Conservation (phyloP, 169 alveolate genomes). For the Ichthyophthirius multifiliis region DNA sequence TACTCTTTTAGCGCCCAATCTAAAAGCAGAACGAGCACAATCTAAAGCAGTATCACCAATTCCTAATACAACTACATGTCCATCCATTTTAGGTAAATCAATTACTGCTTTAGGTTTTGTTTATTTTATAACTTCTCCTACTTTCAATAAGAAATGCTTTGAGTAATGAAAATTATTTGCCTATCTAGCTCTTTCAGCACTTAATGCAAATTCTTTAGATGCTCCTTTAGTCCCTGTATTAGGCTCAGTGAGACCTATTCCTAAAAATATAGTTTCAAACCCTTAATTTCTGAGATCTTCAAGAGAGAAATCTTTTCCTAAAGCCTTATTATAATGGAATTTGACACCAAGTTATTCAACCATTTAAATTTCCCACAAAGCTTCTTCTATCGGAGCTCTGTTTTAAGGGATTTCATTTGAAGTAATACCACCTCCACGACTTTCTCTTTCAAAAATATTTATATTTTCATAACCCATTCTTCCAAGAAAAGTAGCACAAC, state of each 20-base stretch:
- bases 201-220: constrained; percentile 2
- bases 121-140: not conserved
- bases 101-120: not conserved
- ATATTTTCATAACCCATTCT: constrained; percentile 53
- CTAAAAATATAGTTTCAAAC: constrained; percentile 41
- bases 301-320: constrained; percentile 46
- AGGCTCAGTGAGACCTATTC: constrained; percentile 40
- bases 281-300: constrained; percentile 45
- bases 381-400: constrained; percentile 44
- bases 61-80: constrained; percentile 54
- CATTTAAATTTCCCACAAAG: constrained; percentile 44
- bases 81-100: constrained; percentile 29
- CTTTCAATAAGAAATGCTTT: constrained; percentile 15
- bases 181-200: constrained; percentile 3
- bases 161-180: constrained; percentile 25
- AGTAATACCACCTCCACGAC: constrained; percentile 50
- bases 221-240: constrained; percentile 18
- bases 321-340: constrained; percentile 30
- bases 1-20: constrained; percentile 54
- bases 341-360: constrained; percentile 47
- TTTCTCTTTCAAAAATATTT: constrained; percentile 42
- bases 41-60: constrained; percentile 62
- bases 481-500: constrained; percentile 52
- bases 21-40: constrained; percentile 59
- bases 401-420: constrained; percentile 47